phyloP scores from a whole-genome alignment of 306 rosid genomes.

The Vigna hirtella region DNA sequence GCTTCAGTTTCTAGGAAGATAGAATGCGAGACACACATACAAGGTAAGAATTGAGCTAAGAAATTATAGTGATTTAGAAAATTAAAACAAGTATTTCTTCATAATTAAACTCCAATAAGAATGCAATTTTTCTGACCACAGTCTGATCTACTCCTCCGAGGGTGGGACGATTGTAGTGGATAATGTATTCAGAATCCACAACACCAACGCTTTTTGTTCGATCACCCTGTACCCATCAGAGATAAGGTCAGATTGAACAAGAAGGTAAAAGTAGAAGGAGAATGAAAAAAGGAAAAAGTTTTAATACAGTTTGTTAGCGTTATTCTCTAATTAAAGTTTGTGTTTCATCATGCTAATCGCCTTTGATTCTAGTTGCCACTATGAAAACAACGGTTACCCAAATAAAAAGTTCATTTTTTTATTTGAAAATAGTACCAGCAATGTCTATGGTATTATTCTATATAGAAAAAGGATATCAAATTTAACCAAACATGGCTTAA shows the following conservation, averaged over 20 bases:
- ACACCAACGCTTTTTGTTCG: conserved; percentile 84
- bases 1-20: conserved; percentile 39
- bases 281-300: neutral
- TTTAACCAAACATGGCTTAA: conserved; percentile 33
- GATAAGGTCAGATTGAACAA: conserved; percentile 33
- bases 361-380: neutral
- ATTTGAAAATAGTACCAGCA: too few species aligned
- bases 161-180: conserved; percentile 87
- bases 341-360: neutral
- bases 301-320: neutral
- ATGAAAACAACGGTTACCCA: neutral
- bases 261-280: conserved; percentile 6
- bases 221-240: conserved; percentile 70
- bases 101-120: conserved; percentile 17
- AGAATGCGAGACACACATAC: conserved; percentile 28
- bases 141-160: conserved; percentile 73
- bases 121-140: conserved; percentile 48
- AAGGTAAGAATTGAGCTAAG: neutral
- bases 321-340: neutral
- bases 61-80: conserved; percentile 17
- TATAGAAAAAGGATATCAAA: conserved; percentile 12
- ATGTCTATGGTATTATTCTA: neutral
- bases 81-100: neutral
- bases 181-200: conserved; percentile 87
- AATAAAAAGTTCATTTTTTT: neutral